Conservation (phyloP, 1,139 yeast species). For the Trichomonascaceae sp. region DNA sequence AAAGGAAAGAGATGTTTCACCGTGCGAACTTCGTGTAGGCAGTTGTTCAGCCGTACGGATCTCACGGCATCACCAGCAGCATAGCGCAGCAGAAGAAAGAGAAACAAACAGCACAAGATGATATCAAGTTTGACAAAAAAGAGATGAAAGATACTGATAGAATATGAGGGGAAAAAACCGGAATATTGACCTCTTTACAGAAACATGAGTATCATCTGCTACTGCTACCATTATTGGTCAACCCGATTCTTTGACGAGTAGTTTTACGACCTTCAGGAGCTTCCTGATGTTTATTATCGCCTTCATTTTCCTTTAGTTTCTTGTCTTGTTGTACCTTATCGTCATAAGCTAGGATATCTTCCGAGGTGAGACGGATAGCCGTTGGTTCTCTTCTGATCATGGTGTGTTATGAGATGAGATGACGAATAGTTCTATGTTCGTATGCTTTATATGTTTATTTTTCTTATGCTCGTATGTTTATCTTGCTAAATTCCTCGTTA, state of each 20-base stretch:
- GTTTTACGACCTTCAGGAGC: neutral
- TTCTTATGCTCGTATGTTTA: no score
- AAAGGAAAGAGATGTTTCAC: neutral
- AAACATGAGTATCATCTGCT: neutral
- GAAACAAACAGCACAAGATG: neutral
- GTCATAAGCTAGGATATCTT: conserved; percentile 58
- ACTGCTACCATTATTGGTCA: neutral
- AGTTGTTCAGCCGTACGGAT: neutral
- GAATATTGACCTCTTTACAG: no score
- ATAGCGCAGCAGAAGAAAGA: neutral
- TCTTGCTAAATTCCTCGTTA: no score
- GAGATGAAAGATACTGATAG: no score
- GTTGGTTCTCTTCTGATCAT: conserved; percentile 66
- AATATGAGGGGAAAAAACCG: no score
- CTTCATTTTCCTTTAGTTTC: conserved; percentile 15
- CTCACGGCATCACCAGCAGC: no score
- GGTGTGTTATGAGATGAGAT: neutral
- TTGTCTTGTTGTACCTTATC: conserved; percentile 31
- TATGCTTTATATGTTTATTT: no score
- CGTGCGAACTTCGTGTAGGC: neutral
- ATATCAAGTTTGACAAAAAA: neutral
- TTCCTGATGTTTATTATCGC: neutral
- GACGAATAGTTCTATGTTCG: no score
- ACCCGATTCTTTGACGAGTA: neutral
- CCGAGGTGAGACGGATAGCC: conserved; percentile 56